These are phyloP conservation scores for Fagopyrum tataricum DNA, from an alignment of 148 eudicot genomes.

Conservation along the genomic window DNA sequence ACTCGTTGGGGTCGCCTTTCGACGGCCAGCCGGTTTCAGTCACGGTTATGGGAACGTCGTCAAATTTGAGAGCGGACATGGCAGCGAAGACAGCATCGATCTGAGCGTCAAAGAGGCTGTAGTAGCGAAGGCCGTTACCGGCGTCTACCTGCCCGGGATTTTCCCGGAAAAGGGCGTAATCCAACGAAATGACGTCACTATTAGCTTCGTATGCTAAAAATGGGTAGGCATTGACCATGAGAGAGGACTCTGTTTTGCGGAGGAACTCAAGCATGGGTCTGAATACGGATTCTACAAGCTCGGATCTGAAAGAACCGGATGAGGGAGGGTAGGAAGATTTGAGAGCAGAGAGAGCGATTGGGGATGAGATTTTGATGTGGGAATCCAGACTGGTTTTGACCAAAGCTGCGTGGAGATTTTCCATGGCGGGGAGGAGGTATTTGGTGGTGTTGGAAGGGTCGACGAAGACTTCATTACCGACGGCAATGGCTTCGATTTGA, in stretches of 20 bases:
- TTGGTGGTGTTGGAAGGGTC: constrained; percentile 58
- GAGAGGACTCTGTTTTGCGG: constrained; percentile 35
- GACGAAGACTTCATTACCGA: constrained; percentile 84
- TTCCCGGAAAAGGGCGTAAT: constrained; percentile 67
- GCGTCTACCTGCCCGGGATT: constrained; percentile 75
- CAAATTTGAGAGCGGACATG: constrained; percentile 54
- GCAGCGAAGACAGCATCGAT: constrained; percentile 90
- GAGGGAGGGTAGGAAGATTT: constrained; percentile 78
- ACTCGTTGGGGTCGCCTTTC: constrained; percentile 61
- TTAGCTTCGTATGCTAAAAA: constrained; percentile 82
- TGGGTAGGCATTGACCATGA: constrained; percentile 93
- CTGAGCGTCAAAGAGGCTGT: constrained; percentile 70
- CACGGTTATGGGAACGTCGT: constrained; percentile 56
- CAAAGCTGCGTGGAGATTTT: constrained; percentile 54
- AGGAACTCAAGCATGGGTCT: constrained; percentile 67
- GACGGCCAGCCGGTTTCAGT: constrained; percentile 97
- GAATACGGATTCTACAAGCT: constrained; percentile 49
- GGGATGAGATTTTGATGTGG: constrained; percentile 67
- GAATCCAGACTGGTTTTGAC: constrained; percentile 27
- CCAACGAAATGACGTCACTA: constrained; percentile 62
- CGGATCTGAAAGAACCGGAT: constrained; percentile 56
- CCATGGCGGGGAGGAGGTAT: constrained; percentile 67
- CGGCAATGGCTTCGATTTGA: constrained; percentile 68
- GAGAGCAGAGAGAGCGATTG: constrained; percentile 62
- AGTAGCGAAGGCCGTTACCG: constrained; percentile 55